Conservation (phyloP, 805 yeast genomes). For the Yamadazyma tumulicola region DNA sequence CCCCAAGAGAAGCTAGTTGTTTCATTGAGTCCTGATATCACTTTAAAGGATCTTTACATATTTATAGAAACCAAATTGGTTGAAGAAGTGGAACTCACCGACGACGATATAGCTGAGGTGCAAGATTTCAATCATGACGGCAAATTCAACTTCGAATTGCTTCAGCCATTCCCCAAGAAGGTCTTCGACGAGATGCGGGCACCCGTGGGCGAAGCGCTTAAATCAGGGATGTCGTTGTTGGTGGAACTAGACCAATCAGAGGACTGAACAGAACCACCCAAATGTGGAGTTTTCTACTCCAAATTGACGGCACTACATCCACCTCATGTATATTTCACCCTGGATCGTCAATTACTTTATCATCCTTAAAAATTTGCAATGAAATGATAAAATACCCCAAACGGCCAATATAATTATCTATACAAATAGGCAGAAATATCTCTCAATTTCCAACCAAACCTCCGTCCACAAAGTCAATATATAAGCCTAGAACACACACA, state of each 20-base stretch:
- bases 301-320: background rate
- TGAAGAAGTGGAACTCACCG: slow-evolving; percentile 15
- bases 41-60: slow-evolving; percentile 46
- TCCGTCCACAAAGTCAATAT: too few relatives aligned
- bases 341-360: too few relatives aligned
- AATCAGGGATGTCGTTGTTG: slow-evolving; percentile 35
- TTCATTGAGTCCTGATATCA: slow-evolving; percentile 35
- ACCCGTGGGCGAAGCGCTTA: slow-evolving; percentile 19
- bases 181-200: slow-evolving; percentile 16
- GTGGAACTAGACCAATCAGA: slow-evolving; percentile 21
- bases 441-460: too few relatives aligned
- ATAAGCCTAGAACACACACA: too few relatives aligned
- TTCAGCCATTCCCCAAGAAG: slow-evolving; percentile 42
- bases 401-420: too few relatives aligned
- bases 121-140: slow-evolving; percentile 20
- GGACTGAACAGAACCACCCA: too few relatives aligned
- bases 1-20: slow-evolving; percentile 47
- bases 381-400: too few relatives aligned
- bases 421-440: too few relatives aligned
- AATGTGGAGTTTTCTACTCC: too few relatives aligned
- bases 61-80: slow-evolving; percentile 44
- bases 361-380: too few relatives aligned
- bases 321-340: too few relatives aligned
- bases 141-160: slow-evolving; percentile 31
- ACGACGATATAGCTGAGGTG: slow-evolving; percentile 11